Base-by-base conservation (phyloP, 306 rosid genomes). In the Pterocarpus santalinus region DNA sequence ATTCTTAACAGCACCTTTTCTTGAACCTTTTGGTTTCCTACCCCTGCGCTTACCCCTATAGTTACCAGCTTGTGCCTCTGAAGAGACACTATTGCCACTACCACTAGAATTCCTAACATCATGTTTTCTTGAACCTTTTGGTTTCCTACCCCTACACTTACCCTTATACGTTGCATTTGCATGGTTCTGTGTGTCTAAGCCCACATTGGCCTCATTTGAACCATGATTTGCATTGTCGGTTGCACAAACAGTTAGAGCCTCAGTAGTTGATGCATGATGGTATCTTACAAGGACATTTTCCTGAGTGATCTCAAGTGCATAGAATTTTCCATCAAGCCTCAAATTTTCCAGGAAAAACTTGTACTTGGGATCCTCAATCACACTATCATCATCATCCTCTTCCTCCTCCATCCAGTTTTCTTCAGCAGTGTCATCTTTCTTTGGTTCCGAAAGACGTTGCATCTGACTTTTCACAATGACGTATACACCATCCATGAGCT, bases 271-370 rank as follows among this genome's bases (percentile, higher is more conserved):
- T 61, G 76, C 65, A 33, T 52, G 10, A 56, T 74, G 80, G n/a
- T 86, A 86, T 72, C 38, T 49, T n/a, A 75, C 44, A 8, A 10
- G 65, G 13, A 82, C 44, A 32, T 39, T 63, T 15, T 79, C 86
- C 53, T 79, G 57, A 60, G 47, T 14, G 5, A 82, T 75, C 8
- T 79, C 80, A 32, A 82, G 82, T 4, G 39, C 73, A 79, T 69
- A 65, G 33, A 72, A 82, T 6, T 64, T 57, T 70, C 82, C 86
- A 68, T 60, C 36, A 15, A 36, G 53, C 69, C 62, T 86, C 7
- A 75, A 44, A 52, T 82, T 49, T 8, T 80, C 58, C 51, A 75
- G 13, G 62, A 82, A 82, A 49, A 8, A 13, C 70, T 41, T 13
- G 39, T 75, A 56, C 0, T 51, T 32, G 1, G 61, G 66, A 76